phyloP scores from a whole-genome alignment of 345 rosid genomes.

The Hirschfeldia incana region DNA sequence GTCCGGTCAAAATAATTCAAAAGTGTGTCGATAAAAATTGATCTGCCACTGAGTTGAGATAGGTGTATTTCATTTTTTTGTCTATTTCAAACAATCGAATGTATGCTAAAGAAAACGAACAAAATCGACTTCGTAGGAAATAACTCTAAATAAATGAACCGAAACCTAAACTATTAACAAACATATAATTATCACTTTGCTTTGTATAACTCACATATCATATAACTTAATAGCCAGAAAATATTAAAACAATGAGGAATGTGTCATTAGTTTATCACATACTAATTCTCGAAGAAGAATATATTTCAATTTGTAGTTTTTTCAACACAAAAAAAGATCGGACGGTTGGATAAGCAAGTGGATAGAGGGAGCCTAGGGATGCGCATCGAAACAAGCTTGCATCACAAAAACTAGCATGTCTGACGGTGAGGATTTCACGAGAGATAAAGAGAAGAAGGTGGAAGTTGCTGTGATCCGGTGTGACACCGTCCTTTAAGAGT shows the following conservation, averaged over 20 bases:
- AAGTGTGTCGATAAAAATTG: background rate
- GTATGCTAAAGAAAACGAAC: background rate
- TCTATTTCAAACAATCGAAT: background rate
- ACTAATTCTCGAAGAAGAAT: background rate
- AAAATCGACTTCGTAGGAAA: background rate
- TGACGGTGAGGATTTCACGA: slow-evolving; percentile 30
- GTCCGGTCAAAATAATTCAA: background rate
- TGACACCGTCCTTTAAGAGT: slow-evolving; percentile 4
- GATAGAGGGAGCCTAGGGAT: slow-evolving; percentile 34
- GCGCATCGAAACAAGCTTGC: slow-evolving; percentile 21
- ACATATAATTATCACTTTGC: background rate
- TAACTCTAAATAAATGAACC: background rate
- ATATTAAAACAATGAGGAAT: background rate
- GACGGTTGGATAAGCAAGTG: slow-evolving; percentile 21
- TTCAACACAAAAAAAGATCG: background rate
- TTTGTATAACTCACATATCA: background rate
- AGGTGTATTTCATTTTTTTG: background rate
- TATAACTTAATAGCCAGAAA: background rate
- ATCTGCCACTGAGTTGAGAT: background rate
- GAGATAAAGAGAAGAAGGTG: background rate
- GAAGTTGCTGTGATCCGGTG: slow-evolving; percentile 22
- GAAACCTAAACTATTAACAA: background rate
- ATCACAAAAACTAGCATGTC: slow-evolving; percentile 31
- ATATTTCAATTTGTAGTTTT: background rate
- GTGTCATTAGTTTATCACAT: background rate